Evolutionary conservation across 2,329 filamentous ascomycete species (phyloP), one percentile per base, ranked within the genome.

Genomic region (Fusarium stilboides): DNA sequence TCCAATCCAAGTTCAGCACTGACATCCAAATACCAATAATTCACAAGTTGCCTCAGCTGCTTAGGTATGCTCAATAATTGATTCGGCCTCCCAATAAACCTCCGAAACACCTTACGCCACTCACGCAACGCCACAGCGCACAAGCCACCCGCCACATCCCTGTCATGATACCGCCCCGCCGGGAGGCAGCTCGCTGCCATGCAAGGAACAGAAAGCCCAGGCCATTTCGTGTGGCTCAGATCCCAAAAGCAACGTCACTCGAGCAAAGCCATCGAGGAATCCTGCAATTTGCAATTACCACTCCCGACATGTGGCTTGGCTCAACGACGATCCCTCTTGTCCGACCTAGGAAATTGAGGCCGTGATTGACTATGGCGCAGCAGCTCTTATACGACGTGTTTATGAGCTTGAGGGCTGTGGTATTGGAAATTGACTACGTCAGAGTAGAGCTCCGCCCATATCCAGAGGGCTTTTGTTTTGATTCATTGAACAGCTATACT

Each of bases 191-290:
- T 70, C 43, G 42, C 22, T 34, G 45, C 47, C 17, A 61, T 68
- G 66, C 62, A 70, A 70, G 67, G 57, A 57, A 68, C 56, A 46
- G 37, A 34, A 39, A 57, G 52, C 42, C 42, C 28, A 43, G 44
- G 36, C 55, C 64, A 39, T 55, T 22, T 54, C 42, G 53, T 39
- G 67, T 70, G 68, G 68, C 68, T 70, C 67, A 70, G 68, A 62
- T 57, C 46, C 26, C 54, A 34, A 57, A 43, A 20, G 31, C 42
- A 66, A 61, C 67, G 67, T 70, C 67, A 70, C 62, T 64, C 34
- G 4, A 19, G 40, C 52, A 67, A 66, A 49, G 57, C 62, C 67
- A 52, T 67, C 58, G 31, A 64, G 19, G 31, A 43, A 68, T 65
- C 62, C 57, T 63, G 53, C 37, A 58, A 64, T 52, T 64, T 65